Conservation (phyloP, 1,284 basidiomycete species). For the Vanrija pseudolonga region DNA sequence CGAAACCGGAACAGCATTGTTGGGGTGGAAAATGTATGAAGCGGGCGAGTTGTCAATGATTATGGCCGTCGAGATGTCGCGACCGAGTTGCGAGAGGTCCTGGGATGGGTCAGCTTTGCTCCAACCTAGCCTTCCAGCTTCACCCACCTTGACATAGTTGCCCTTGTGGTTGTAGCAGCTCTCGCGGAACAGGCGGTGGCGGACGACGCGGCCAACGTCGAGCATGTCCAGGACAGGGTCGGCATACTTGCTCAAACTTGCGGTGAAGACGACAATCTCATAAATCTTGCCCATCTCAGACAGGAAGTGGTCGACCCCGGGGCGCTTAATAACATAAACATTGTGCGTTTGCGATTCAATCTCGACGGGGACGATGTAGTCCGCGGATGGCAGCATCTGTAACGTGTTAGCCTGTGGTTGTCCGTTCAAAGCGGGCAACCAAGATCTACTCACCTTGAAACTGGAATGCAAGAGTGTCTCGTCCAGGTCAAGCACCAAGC, state of each 20-base stretch:
- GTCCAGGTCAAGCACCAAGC: conserved; percentile 89
- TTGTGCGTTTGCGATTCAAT: conserved; percentile 98
- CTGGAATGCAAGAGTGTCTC: conserved; percentile 93
- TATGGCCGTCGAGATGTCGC: conserved; percentile 87
- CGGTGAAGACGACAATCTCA: conserved; percentile 97
- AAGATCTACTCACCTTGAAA: conserved; percentile 64
- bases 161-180: conserved; percentile 99
- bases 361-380: conserved; percentile 98
- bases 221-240: conserved; percentile 97
- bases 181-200: conserved; percentile 95
- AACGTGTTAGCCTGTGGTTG: neutral
- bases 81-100: conserved; percentile 94
- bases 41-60: conserved; percentile 99
- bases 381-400: conserved; percentile 89
- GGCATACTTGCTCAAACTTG: conserved; percentile 97
- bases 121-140: neutral
- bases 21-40: conserved; percentile 98
- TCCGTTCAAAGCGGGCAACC: conserved; percentile 1
- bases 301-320: conserved; percentile 95
- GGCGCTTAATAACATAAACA: conserved; percentile 98
- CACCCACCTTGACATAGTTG: conserved; percentile 90
- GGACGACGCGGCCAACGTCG: conserved; percentile 84
- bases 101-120: conserved; percentile 40
- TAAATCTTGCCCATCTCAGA: conserved; percentile 97
- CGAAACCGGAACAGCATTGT: conserved; percentile 97